A percentile compares a stretch with the other conserved stretches of the same genome.
Evolutionary conservation across 2,329 filamentous ascomycete species (phyloP).

Genomic region (Aspergillus sp.): DNA sequence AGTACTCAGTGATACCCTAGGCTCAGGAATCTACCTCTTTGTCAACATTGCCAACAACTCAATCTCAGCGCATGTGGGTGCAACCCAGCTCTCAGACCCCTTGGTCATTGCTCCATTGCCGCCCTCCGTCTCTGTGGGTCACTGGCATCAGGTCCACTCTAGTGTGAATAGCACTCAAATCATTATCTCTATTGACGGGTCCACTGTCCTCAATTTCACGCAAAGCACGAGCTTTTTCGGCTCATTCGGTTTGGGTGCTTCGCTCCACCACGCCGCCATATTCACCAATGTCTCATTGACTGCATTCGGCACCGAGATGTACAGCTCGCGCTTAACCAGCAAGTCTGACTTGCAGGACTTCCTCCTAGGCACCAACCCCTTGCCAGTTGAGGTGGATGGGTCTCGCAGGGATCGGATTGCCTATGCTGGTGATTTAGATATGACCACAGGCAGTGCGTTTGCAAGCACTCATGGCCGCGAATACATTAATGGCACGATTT

Average conservation of each 20-base stretch:
- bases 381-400: conserved; percentile 34
- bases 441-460: conserved; percentile 7
- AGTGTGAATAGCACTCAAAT: conserved; percentile 8
- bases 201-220: conserved; percentile 22
- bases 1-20: conserved; percentile 31
- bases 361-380: conserved; percentile 36
- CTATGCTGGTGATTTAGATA: conserved; percentile 16
- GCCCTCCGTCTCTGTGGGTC: conserved; percentile 1
- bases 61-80: conserved; percentile 15
- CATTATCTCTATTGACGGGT: conserved; percentile 3
- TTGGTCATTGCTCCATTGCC: conserved; percentile 6
- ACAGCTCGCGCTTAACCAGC: conserved; percentile 28
- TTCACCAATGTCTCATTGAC: conserved; percentile 12
- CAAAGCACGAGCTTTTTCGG: conserved; percentile 29
- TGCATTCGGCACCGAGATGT: conserved; percentile 17
- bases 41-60: conserved; percentile 19
- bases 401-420: conserved; percentile 24
- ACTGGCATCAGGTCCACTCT: conserved; percentile 10
- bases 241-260: conserved; percentile 34
- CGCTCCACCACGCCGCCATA: conserved; percentile 26
- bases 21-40: conserved; percentile 29
- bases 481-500: conserved; percentile 14
- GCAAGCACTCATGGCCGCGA: conserved; percentile 13
- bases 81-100: conserved; percentile 2
- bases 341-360: conserved; percentile 31